Base-by-base conservation (phyloP, 78 protist genomes). In the Dictyostelium capitatum region DNA sequence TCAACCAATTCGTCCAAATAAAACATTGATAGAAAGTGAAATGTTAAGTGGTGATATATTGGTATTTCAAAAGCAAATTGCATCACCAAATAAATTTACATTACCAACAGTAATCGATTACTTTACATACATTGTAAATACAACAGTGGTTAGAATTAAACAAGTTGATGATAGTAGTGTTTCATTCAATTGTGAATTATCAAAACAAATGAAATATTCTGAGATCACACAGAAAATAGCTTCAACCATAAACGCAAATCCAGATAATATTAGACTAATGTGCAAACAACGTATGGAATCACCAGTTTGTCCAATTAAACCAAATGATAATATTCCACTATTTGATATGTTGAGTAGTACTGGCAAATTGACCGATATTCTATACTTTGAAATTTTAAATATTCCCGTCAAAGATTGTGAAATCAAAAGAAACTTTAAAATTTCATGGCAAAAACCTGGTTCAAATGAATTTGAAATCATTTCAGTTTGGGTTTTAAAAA, bases 381-480 rank as follows among this genome's bases (percentile, higher is more conserved):
- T 90, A 6, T 80, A 41, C 43, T 90, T 74, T 74, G 95, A 90
- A 81, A 82, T 90, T 20, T 48, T 90, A 15, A 54, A 62, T 19
- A 81, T 80, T 30, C 95, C 95, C 3, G 90, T 90, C 5, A 90
- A 82, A 23, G 95, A 90, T 41, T 82, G 89, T 50, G 95, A 90
- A 62, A 37, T 48, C 20, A 90, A 90, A 47, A 80, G 69, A 51
- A 81, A 90, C 59, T 82, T 90, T 47, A 90, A 70, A 57, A 57
- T 90, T n/a, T 57, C 77, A 14, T 90, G 87, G 89, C 83, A 53
- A 41, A 77, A 87, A 51, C 93, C 84, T 23, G 20, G 17, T 46
- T 15, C 51, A 69, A 77, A 43, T 28, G 57, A 51, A 79, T 20
- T 23, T 17, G 83, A 84, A 84, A 53, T 73, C 4, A 47, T 74